Conservation (phyloP, 1,284 basidiomycete genomes). For the Ustilago vetiveriae region DNA sequence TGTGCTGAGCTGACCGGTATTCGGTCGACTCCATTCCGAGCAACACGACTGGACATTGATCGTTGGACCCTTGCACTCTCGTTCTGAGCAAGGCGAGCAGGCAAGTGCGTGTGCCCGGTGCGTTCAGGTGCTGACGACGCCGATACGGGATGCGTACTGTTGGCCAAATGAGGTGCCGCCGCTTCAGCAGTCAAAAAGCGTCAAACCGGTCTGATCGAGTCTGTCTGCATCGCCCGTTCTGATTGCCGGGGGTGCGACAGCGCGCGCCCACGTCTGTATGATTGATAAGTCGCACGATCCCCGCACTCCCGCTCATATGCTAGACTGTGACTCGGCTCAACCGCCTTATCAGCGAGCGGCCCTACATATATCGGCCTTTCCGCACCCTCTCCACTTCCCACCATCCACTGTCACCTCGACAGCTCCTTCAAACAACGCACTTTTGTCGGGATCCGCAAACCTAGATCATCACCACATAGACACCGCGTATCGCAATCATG, state of each 20-base stretch:
- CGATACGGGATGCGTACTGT: background rate
- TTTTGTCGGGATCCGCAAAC: background rate
- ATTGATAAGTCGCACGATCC: too few species aligned
- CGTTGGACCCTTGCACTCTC: background rate
- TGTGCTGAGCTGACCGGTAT: conserved; percentile 8
- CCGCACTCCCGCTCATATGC: background rate
- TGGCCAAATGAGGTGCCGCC: conserved; percentile 2
- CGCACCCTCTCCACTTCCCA: too few species aligned
- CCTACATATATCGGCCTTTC: background rate
- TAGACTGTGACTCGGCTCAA: background rate
- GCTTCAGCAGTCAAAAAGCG: conserved; percentile 1
- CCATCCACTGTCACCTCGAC: too few species aligned
- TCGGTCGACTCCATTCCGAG: conserved; percentile 17
- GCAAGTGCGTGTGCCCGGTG: background rate
- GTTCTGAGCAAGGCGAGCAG: background rate
- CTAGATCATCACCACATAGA: background rate
- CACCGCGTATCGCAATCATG: conserved; percentile 6
- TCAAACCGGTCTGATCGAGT: too few species aligned
- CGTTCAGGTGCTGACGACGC: background rate
- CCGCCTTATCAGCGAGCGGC: background rate
- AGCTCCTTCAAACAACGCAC: too few species aligned
- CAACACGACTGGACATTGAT: background rate
- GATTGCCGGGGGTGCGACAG: background rate
- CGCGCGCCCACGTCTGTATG: too few species aligned
- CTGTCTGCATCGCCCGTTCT: background rate